phyloP scores from a whole-genome alignment of 768 basidiomycete genomes.

The Suillus bovinus region DNA sequence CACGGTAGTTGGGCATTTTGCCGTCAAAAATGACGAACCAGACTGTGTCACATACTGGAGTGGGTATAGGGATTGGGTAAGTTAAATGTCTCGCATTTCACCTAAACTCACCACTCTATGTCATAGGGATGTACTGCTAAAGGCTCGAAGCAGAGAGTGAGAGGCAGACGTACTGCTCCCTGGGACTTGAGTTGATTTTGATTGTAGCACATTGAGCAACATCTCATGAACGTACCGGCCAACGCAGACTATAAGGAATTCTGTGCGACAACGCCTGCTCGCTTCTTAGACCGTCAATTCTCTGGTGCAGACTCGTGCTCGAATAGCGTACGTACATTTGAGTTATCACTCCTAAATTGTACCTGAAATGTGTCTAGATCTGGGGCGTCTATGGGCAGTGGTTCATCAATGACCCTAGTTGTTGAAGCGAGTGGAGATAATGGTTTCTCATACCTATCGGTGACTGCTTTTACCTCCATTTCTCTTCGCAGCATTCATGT shows the following conservation, averaged over 20 bases:
- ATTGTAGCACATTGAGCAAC: conserved; percentile 27
- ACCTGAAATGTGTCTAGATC: not conserved
- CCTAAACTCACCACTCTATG: not conserved
- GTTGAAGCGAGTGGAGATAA: not conserved
- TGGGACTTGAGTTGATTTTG: not conserved
- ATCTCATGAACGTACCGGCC: conserved; percentile 25
- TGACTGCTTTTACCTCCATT: not conserved
- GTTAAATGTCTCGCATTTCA: not conserved
- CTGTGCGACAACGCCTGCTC: conserved; percentile 35
- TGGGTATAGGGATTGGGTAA: conserved; percentile 26
- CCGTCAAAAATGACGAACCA: conserved; percentile 25
- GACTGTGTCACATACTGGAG: conserved; percentile 29
- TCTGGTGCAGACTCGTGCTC: conserved; percentile 15
- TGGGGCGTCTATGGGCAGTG: conserved; percentile 17
- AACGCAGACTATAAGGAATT: conserved; percentile 32
- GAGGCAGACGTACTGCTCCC: not conserved
- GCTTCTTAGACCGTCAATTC: conserved; percentile 24
- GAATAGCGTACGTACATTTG: not conserved
- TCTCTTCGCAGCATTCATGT: not conserved
- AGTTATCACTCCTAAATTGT: not conserved
- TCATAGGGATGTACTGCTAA: conserved; percentile 25
- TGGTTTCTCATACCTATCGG: too few relatives aligned
- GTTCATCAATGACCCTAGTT: conserved; percentile 8
- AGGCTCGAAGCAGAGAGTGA: conserved; percentile 23
- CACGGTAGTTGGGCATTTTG: conserved; percentile 28